These are phyloP conservation scores for Bryopsis sp. DNA, from an alignment of 139 green algal genomes.

Conservation along the genomic window DNA sequence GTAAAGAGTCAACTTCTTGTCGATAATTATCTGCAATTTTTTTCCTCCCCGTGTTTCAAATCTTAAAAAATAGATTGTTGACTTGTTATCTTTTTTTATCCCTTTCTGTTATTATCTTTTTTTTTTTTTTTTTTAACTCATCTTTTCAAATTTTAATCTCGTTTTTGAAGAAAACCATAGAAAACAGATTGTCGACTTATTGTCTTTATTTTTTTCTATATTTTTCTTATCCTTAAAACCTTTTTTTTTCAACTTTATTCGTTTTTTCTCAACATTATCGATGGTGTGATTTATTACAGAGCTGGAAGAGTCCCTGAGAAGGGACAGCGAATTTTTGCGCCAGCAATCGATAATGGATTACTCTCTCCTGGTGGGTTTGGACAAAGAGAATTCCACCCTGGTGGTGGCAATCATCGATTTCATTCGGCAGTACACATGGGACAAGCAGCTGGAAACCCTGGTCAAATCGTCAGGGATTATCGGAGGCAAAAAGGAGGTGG, in stretches of 20 bases:
- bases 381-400: constrained; percentile 45
- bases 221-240: not conserved
- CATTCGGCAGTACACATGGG: constrained; percentile 92
- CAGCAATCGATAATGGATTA: constrained; percentile 94
- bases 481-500: constrained; percentile 55
- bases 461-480: constrained; percentile 89
- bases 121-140: not conserved
- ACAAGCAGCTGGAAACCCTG: constrained; percentile 96
- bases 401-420: constrained; percentile 95
- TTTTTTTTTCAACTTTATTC: not conserved
- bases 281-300: too few relatives aligned
- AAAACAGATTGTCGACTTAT: too few relatives aligned
- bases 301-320: constrained; percentile 70
- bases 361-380: constrained; percentile 76
- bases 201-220: not conserved
- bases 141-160: too few relatives aligned
- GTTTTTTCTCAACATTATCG: too few relatives aligned
- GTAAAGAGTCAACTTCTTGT: too few relatives aligned
- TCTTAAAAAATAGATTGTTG: too few relatives aligned
- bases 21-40: too few relatives aligned
- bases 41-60: too few relatives aligned
- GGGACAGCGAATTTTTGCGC: constrained; percentile 80
- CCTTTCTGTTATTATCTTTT: not conserved
- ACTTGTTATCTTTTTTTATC: not conserved
- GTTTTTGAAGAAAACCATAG: too few relatives aligned